Evolutionary conservation across 176 grass and related monocot species (phyloP).

Genomic region (Rhynchospora pubera): DNA sequence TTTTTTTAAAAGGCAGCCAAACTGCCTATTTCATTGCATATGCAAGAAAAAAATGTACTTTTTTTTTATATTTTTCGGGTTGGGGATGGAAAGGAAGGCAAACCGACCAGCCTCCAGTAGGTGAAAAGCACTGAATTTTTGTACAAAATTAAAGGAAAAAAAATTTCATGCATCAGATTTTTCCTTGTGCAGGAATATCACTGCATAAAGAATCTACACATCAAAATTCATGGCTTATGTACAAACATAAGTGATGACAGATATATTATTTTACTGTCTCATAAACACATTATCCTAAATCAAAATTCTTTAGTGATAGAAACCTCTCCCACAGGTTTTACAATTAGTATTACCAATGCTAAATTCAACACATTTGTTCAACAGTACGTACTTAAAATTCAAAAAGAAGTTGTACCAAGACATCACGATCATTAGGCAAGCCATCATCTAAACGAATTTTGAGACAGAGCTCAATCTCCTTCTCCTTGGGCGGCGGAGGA

Average conservation of each 20-base stretch:
- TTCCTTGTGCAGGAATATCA: background rate
- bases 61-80: background rate
- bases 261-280: background rate
- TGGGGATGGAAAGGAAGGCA: background rate
- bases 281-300: background rate
- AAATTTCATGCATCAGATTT: background rate
- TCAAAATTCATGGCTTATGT: background rate
- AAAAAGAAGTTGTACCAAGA: constrained; percentile 41
- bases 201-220: background rate
- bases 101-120: background rate
- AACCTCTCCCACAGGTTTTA: background rate
- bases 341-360: background rate
- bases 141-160: background rate
- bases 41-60: no score
- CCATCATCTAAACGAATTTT: constrained; percentile 53
- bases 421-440: constrained; percentile 72
- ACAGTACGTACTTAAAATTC: background rate
- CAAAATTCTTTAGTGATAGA: background rate
- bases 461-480: constrained; percentile 74
- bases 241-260: background rate
- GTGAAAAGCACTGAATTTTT: background rate
- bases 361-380: background rate
- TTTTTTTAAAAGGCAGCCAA: no score
- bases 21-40: no score
- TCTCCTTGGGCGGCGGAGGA: constrained; percentile 50